Base-by-base conservation (phyloP, 331 rosid species). In the Acacia concinna region DNA sequence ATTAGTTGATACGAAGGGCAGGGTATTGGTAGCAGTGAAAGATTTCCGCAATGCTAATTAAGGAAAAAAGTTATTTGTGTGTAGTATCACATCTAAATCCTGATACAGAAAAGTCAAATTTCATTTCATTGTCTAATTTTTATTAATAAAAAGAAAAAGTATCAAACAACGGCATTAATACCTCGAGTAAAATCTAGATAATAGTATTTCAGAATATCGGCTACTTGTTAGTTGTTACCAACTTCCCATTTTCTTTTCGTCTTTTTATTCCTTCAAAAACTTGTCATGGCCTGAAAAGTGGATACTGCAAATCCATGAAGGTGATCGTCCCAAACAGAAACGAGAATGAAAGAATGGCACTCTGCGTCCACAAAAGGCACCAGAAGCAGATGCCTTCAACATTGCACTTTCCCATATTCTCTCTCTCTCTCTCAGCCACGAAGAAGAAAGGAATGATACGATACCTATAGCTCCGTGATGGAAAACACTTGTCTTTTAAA, bases 401-500 rank as follows among this genome's bases (percentile, higher is more conserved):
- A 78, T 34, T 71, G 60, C 57, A 60, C 60, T 74, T 87, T 77
- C 70, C 28, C 31, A 71, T 79, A 75, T 82, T 79, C 84, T 23
- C 77, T 76, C 76, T 73, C 49, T n/a, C 21, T 47, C 78, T 76
- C 76, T 76, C 57, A 68, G 28, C 12, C 32, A n/a, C 32, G 23
- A n/a, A 38, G 80, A 89, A 86, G 94, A 73, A 89, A 89, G 81
- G 94, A 91, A 89, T 90, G 44, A 81, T 86, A 54, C 84, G 62
- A 54, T 54, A 21, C 28, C 57, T 41, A 34, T 68, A 75, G 72
- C 81, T 80, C 59, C 83, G 68, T 76, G 81, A 34, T 67, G 75
- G 52, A 73, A 84, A 25, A 63, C 78, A 59, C 77, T 31, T 54
- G 49, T 13, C 65, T 69, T 78, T 78, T 84, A 62, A 51, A 79